Evolutionary conservation across 176 grass and related monocot genomes (phyloP).

Genomic region (Ananas comosus): DNA sequence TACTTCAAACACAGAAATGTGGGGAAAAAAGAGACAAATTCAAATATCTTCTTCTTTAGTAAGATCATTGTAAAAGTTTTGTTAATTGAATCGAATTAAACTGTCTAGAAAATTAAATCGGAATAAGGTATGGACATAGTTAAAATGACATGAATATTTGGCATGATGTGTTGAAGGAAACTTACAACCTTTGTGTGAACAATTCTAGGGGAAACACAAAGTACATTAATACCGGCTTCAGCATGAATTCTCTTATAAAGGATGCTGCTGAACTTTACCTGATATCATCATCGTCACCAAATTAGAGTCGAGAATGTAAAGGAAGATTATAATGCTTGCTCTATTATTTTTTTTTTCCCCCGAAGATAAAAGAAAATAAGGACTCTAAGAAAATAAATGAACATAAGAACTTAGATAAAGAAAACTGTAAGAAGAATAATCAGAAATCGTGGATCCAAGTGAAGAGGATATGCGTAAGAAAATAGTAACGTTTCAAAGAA

Average conservation of each 20-base stretch:
- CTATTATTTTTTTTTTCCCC: neutral
- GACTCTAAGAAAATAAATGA: slow-evolving; percentile 8
- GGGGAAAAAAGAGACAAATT: neutral
- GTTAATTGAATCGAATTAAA: too few relatives aligned
- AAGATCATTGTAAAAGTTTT: too few relatives aligned
- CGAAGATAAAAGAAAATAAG: neutral
- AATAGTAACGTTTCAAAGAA: neutral
- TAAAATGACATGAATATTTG: too few relatives aligned
- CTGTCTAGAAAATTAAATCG: too few relatives aligned
- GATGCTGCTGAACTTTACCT: slow-evolving; percentile 97
- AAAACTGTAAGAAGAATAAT: neutral
- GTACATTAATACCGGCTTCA: slow-evolving; percentile 57
- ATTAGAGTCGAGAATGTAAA: too few relatives aligned
- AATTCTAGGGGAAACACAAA: slow-evolving; percentile 77
- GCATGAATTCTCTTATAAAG: slow-evolving; percentile 83
- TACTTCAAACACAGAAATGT: neutral
- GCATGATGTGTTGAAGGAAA: slow-evolving; percentile 5
- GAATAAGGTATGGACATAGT: too few relatives aligned
- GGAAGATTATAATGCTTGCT: too few relatives aligned
- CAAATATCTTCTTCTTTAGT: too few relatives aligned
- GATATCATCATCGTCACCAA: slow-evolving; percentile 2
- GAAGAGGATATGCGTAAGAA: neutral
- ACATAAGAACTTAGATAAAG: too few relatives aligned
- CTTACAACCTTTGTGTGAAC: slow-evolving; percentile 97
- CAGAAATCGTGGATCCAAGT: neutral